A percentile compares a stretch with the other conserved stretches of the same genome.
phyloP scores from a whole-genome alignment of 129 eudicot genomes.

The Tagetes erecta region DNA sequence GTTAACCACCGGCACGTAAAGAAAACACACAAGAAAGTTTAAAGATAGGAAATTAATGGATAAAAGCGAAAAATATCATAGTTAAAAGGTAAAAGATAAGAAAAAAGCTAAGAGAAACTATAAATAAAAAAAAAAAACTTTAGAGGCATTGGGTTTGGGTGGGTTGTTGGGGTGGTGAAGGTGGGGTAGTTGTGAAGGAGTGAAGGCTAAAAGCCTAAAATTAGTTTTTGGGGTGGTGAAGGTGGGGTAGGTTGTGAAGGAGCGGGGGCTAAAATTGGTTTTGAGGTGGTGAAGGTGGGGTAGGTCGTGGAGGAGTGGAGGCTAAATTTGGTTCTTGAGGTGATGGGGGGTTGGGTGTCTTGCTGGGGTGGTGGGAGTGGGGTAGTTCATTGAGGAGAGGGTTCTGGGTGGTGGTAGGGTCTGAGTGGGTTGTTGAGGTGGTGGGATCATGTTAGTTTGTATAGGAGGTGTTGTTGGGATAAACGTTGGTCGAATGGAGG shows the following conservation, averaged over 20 bases:
- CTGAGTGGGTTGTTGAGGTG: slow-evolving; percentile 16
- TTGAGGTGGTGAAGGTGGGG: slow-evolving; percentile 22
- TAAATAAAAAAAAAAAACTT: no score
- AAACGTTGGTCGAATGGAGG: slow-evolving; percentile 42
- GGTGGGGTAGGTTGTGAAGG: slow-evolving; percentile 16
- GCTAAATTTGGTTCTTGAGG: no score
- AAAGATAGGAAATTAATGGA: no score
- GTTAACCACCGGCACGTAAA: no score
- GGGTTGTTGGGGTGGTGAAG: slow-evolving; percentile 25
- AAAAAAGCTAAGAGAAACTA: no score
- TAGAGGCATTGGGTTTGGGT: slow-evolving; percentile 23
- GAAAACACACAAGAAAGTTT: no score
- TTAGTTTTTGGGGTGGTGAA: slow-evolving; percentile 15
- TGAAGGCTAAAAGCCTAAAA: neutral
- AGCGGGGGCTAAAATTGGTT: slow-evolving; percentile 16
- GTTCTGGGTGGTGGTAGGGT: neutral
- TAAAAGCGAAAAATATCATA: no score
- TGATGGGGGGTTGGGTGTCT: no score
- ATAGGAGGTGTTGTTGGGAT: slow-evolving; percentile 16
- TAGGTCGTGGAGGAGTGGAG: slow-evolving; percentile 19
- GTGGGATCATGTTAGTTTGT: slow-evolving; percentile 28
- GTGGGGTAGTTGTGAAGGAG: slow-evolving; percentile 8
- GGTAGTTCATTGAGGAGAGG: neutral
- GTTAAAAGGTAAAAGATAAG: no score
- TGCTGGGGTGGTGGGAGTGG: neutral